A percentile compares a stretch with the other conserved stretches of the same genome.
Evolutionary conservation across 192 early-diverging fungal species (phyloP).

Genomic region (Spizellomyces sp.): DNA sequence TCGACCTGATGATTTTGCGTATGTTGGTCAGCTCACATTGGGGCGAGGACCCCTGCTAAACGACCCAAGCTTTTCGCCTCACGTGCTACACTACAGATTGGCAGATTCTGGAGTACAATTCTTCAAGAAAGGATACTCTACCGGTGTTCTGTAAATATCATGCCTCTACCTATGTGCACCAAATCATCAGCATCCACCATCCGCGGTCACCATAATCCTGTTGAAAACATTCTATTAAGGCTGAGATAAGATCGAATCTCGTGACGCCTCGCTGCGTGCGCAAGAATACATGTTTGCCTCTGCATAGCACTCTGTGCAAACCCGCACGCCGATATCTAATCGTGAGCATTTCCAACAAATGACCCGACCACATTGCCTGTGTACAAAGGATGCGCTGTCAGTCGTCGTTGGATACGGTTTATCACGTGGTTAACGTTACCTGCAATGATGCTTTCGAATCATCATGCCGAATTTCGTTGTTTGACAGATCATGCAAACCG

Average conservation of each 20-base stretch:
- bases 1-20: background rate
- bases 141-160: constrained; percentile 16
- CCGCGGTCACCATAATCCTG: too few species aligned
- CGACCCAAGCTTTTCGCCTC: constrained; percentile 10
- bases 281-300: background rate
- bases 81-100: constrained; percentile 25
- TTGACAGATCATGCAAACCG: constrained; percentile 26
- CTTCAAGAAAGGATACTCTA: constrained; percentile 30
- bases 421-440: constrained; percentile 8
- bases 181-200: too few species aligned
- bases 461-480: constrained; percentile 21
- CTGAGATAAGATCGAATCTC: too few species aligned
- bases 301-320: constrained; percentile 22
- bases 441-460: constrained; percentile 27
- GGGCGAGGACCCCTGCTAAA: constrained; percentile 21
- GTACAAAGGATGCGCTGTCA: background rate
- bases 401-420: background rate
- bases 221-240: too few species aligned
- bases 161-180: too few species aligned
- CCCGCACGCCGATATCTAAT: constrained; percentile 6
- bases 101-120: constrained; percentile 27
- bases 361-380: constrained; percentile 26
- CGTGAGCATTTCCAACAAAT: constrained; percentile 29
- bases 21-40: constrained; percentile 13
- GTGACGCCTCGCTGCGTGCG: too few species aligned